Base-by-base conservation (phyloP, 2,329 filamentous ascomycete species). In the Scedosporium boydii region DNA sequence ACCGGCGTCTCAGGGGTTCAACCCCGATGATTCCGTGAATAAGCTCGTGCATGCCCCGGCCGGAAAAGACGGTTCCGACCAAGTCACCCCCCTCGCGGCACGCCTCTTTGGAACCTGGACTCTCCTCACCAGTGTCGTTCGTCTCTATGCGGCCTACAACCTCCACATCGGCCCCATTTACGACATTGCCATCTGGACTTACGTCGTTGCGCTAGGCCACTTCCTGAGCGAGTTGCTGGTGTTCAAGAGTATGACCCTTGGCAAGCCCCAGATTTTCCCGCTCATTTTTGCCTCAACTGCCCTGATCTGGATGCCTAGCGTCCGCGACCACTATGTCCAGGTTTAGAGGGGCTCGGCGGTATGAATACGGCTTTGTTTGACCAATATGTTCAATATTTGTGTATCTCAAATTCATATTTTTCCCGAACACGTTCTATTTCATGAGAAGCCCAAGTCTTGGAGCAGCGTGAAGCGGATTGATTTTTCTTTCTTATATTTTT, bases 21-120 rank as follows among this genome's bases (percentile, higher is more conserved):
- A 83, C 69, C 78, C 80, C 12, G 81, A 83, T 23, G 81, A 85
- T 69, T 77, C 79, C 66, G 74, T 78, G 29, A 72, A 80, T 67
- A 85, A 85, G 70, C 75, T 84, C 63, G 68, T 82, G 38, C 74
- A 77, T 5, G 73, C 75, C 27, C 64, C 81, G 59, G 77, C 78
- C 59, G 72, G 77, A 63, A 78, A 78, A 69, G 62, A 56, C 10
- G 79, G 75, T 55, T 70, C 75, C 63, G 83, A 86, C 69, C 83
- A 86, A 74, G 84, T 91, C 62, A 93, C 90, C 5, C 85, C 88
- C 4, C 84, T 96, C 34, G 87, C 87, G 10, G 87, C 87, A 27
- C 87, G 91, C 66, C 86, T 91, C 21, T 96, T 96, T 73, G 92
- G 89, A 61, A 95, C 90, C 34, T 97, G 92, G 87, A 96, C 93